Evolutionary conservation across 352 stramenopile genomes (phyloP).

Genomic region (Pythium phragmitis): DNA sequence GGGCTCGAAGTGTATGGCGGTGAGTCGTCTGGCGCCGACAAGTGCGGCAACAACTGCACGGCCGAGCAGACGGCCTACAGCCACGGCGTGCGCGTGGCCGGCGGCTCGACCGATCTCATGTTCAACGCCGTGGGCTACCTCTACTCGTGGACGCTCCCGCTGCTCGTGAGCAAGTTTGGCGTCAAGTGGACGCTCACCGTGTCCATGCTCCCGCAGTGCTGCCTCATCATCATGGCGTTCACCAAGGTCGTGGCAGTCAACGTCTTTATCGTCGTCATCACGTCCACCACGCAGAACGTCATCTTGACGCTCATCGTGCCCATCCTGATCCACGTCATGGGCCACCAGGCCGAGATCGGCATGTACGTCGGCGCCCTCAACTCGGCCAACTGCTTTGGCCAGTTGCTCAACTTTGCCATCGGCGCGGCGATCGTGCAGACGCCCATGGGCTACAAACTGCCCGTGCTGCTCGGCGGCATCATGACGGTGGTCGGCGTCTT

Average conservation of each 20-base stretch:
- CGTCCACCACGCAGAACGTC: conserved; percentile 1
- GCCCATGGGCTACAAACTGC: not conserved
- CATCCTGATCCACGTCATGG: not conserved
- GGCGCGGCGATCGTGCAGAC: not conserved
- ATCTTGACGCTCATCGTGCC: not conserved
- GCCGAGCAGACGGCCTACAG: conserved; percentile 40
- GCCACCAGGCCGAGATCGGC: not conserved
- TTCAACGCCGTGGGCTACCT: conserved; percentile 41
- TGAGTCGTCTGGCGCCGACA: conserved; percentile 19
- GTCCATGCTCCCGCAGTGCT: conserved; percentile 37
- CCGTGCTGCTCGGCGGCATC: not conserved
- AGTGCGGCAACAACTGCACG: conserved; percentile 36
- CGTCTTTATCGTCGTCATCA: conserved; percentile 43
- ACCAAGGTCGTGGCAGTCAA: conserved; percentile 33
- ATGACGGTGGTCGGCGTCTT: not conserved
- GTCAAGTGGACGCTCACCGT: conserved; percentile 30
- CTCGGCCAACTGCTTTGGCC: not conserved
- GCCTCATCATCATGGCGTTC: conserved; percentile 50
- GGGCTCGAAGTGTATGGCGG: conserved; percentile 37
- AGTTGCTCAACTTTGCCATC: not conserved
- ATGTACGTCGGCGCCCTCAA: not conserved
- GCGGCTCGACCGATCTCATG: conserved; percentile 33
- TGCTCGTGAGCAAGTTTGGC: conserved; percentile 40
- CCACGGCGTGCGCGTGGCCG: conserved; percentile 42
- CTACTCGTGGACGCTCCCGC: conserved; percentile 40